These are phyloP conservation scores for Russula ochroleuca DNA, from an alignment of 768 basidiomycete species.

Conservation along the genomic window DNA sequence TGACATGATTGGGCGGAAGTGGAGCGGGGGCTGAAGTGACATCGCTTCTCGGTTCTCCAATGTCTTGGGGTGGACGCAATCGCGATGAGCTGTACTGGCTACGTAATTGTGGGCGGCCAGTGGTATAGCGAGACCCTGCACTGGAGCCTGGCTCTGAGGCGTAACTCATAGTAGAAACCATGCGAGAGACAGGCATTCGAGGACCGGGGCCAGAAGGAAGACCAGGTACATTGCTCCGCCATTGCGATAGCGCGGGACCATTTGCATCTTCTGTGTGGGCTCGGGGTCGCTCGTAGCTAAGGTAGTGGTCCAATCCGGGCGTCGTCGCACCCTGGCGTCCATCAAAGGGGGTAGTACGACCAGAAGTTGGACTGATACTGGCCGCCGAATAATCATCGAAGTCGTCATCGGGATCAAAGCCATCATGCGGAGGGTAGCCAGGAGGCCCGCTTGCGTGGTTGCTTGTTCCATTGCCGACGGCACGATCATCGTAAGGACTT, in stretches of 20 bases:
- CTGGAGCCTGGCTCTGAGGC: slow-evolving; percentile 21
- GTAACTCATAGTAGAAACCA: slow-evolving; percentile 23
- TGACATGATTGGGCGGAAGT: slow-evolving; percentile 34
- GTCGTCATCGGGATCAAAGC: slow-evolving; percentile 73
- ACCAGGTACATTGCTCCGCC: slow-evolving; percentile 25
- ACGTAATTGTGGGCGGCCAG: slow-evolving; percentile 22
- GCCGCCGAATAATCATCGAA: slow-evolving; percentile 69
- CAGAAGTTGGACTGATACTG: slow-evolving; percentile 45
- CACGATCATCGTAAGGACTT: slow-evolving; percentile 22
- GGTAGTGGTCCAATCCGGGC: slow-evolving; percentile 23
- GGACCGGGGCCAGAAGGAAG: slow-evolving; percentile 24
- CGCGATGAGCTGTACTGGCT: slow-evolving; percentile 24
- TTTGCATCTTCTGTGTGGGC: slow-evolving; percentile 28
- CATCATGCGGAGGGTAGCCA: slow-evolving; percentile 59
- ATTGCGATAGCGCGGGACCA: slow-evolving; percentile 25
- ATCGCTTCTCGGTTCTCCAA: slow-evolving; percentile 11
- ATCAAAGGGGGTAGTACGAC: slow-evolving; percentile 70
- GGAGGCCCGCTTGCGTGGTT: slow-evolving; percentile 43
- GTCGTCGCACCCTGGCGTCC: slow-evolving; percentile 42
- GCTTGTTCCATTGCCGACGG: slow-evolving; percentile 30
- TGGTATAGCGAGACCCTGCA: neutral
- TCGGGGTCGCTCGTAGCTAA: slow-evolving; percentile 25
- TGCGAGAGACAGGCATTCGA: slow-evolving; percentile 10
- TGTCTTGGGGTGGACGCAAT: slow-evolving; percentile 22
- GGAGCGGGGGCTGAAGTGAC: slow-evolving; percentile 22